Base-by-base conservation (phyloP, 352 stramenopile genomes). In the Phytophthora agathidicida region DNA sequence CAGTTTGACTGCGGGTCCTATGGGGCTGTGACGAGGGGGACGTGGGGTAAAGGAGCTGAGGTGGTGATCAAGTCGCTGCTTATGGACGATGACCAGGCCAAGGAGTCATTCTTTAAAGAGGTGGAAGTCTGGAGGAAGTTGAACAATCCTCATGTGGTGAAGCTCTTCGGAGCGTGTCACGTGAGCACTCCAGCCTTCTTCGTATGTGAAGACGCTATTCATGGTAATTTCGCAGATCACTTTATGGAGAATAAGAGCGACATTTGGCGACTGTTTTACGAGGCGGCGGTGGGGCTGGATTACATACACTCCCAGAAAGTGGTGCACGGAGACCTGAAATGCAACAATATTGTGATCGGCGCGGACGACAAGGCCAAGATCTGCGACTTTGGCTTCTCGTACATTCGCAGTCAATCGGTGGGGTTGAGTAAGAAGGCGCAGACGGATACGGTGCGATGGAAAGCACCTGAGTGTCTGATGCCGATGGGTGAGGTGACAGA, bases 321-420 rank as follows among this genome's bases (percentile, higher is more conserved):
- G 36, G 66, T 97, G 19, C 89, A 97, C 57, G 78, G 89, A n/a
- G 88, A 97, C 32, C 68, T 97, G 8, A 96, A 96, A 49, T 87
- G 81, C 43, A 85, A 72, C 47, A 97, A 97, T 64, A 69, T 97
- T 14, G 35, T 97, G 16, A 65, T 95, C 4, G 80, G 77, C 4
- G 44, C 53, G 3, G 41, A 76, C 13, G 50, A 66, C 14, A 47
- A 56, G 2, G 67, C 65, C 7, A 77, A 80, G 49, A 50, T 83
- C 23, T 62, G 59, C 11, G 73, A 80, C 47, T 83, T 83, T 48
- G 73, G 73, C 2, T 74, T 73, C 30, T 58, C 53, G 1, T 64
- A 65, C 28, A 71, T 71, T 30, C 71, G 63, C 5, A 74, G 38
- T 5, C 61, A 79, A 45, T 79, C 69, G 0, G 52, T 73, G 10